Evolutionary conservation across 148 eudicot genomes (phyloP), one percentile per base, ranked within the genome.

Genomic region (Amaranthus cruentus): DNA sequence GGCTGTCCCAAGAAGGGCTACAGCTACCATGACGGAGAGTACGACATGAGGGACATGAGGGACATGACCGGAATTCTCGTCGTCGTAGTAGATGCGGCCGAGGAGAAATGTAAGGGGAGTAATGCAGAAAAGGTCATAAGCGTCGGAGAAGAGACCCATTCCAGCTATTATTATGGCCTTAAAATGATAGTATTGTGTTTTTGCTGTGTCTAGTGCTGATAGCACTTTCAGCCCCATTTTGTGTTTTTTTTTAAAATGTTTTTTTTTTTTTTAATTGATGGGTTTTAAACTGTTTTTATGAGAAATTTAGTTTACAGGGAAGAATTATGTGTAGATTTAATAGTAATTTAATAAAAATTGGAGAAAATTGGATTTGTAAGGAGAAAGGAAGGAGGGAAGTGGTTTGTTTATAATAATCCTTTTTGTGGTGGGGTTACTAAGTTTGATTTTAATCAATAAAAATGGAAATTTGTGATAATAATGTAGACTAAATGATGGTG

Each of bases 71-170:
- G 4, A 12, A 0, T 58, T 7, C 2, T 4, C 55, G 9, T 71
- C 12, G 12, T 52, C 38, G 82, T 87, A 86, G 83, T 89, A 87
- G 54, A 87, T 71, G 18, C 79, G 83, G 69, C 82, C 78, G n/a
- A 89, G 73, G 63, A 89, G 88, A 46, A 54, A 59, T 73, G 83
- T 73, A 51, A 89, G 73, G 0, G 85, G 87, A 47, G 85, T 66
- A 47, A 88, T 80, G 62, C 83, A 85, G 78, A 90, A 90, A 70
- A 90, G 88, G 14, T 90, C 91, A 76, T 90, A 90, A 9, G 88
- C 81, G 69, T 87, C 91, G 13, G 91, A 81, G 81, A 90, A 88
- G 66, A 90, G 77, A 9, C 95, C 95, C 95, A 90, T 90, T 0
- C 95, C 91, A 12, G 91, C 88, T 4, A 90, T 82, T 18, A 88